Conservation (phyloP, 805 yeast species). For the Saccharomycopsis selenospora region DNA sequence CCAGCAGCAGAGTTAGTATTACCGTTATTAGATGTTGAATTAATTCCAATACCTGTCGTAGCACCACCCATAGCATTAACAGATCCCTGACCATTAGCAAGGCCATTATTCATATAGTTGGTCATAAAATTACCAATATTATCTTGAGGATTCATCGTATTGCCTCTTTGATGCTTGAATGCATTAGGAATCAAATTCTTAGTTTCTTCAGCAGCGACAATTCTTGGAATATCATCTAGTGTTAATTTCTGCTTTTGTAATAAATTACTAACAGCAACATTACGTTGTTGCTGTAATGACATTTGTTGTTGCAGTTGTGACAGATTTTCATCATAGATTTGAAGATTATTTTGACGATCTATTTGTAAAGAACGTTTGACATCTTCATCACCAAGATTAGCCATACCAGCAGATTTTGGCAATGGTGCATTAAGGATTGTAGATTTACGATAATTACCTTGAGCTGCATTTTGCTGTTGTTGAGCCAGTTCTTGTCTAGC, state of each 20-base stretch:
- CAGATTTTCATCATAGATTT: conserved; percentile 1
- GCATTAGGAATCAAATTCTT: conserved; percentile 90
- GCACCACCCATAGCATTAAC: conserved; percentile 12
- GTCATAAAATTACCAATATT: conserved; percentile 1
- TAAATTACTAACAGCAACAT: conserved; percentile 50
- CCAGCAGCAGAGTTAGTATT: no score
- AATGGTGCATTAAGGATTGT: conserved; percentile 57
- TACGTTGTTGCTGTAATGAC: conserved; percentile 2
- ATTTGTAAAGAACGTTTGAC: conserved; percentile 20
- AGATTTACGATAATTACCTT: conserved; percentile 59
- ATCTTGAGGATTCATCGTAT: conserved; percentile 10
- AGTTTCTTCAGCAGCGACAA: conserved; percentile 96
- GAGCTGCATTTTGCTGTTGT: conserved; percentile 38
- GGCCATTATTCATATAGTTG: not conserved
- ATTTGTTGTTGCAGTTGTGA: not conserved
- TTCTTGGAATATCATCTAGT: conserved; percentile 92
- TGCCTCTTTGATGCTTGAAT: conserved; percentile 63
- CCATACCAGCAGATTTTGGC: conserved; percentile 33
- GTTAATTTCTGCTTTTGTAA: conserved; percentile 81
- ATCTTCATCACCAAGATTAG: conserved; percentile 22
- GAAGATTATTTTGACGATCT: not conserved
- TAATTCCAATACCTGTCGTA: not conserved
- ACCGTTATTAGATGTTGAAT: not conserved
- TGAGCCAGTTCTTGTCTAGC: conserved; percentile 59
- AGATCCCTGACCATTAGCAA: not conserved